Evolutionary conservation across 2,329 filamentous ascomycete species (phyloP).

Genomic region (Keithomyces neogunnii): DNA sequence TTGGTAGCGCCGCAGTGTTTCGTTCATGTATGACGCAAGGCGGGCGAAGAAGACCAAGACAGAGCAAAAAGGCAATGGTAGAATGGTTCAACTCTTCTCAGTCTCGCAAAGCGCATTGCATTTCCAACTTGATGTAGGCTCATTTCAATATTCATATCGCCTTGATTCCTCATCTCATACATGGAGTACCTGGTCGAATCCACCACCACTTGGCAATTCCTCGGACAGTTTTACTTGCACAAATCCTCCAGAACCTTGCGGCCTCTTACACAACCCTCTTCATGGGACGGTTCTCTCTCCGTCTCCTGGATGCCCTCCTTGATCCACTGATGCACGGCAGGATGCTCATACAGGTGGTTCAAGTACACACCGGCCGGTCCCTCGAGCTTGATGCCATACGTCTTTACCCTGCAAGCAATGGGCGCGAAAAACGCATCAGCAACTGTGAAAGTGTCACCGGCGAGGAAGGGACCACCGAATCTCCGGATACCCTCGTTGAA

Average conservation of each 20-base stretch:
- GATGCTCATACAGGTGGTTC: slow-evolving; percentile 23
- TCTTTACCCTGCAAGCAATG: slow-evolving; percentile 29
- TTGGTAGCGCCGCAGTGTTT: too few relatives aligned
- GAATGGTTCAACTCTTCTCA: too few relatives aligned
- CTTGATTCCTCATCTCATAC: too few relatives aligned
- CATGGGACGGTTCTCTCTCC: slow-evolving; percentile 26
- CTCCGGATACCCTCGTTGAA: slow-evolving; percentile 27
- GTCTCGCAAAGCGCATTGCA: too few relatives aligned
- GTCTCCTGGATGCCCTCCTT: slow-evolving; percentile 27
- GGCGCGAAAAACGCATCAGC: slow-evolving; percentile 35
- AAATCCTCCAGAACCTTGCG: slow-evolving; percentile 23
- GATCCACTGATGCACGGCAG: slow-evolving; percentile 29
- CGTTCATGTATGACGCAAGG: too few relatives aligned
- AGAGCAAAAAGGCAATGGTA: too few relatives aligned
- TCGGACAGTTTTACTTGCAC: slow-evolving; percentile 1
- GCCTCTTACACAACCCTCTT: slow-evolving; percentile 26
- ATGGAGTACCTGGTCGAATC: too few relatives aligned
- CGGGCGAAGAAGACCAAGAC: too few relatives aligned
- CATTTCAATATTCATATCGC: too few relatives aligned
- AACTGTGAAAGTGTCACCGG: slow-evolving; percentile 26
- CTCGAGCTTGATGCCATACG: slow-evolving; percentile 24
- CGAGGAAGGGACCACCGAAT: slow-evolving; percentile 34
- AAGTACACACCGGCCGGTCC: slow-evolving; percentile 23
- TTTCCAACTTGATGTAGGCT: too few relatives aligned
- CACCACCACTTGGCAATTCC: too few relatives aligned